Base-by-base conservation (phyloP, 148 eudicot genomes). In the Rhododendron henanense region DNA sequence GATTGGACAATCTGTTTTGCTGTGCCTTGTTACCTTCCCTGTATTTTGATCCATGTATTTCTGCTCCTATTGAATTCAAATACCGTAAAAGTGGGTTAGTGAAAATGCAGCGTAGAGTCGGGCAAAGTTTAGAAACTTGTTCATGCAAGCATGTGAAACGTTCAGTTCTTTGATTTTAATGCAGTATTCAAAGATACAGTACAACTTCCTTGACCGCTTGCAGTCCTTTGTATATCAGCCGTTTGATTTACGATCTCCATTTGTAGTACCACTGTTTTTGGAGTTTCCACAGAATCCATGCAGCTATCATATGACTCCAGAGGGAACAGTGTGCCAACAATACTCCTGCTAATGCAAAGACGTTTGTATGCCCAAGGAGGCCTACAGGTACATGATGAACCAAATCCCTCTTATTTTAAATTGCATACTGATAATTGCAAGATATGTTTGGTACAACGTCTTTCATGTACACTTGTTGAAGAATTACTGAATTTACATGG, bases 221-320 rank as follows among this genome's bases (percentile, higher is more conserved):
- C 45, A 14, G 41, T 35, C 55, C 44, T 15, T 63, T 71, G 5
- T 84, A 39, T 47, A 47, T n/a, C 51, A 45, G 5, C 71, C 7
- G 25, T 33, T 48, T 76, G 50, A 87, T 53, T 53, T 55, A 31
- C 44, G 14, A 45, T 81, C 33, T 88, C 45, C 25, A 84, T 88
- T 80, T 88, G 91, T 87, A 97, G 99, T 90, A 90, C 99, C 84
- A 94, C 99, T 53, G 98, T 97, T 81, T 97, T 97, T 91, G 99
- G 99, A 87, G 99, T 97, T 86, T 97, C 99, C 84, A 95, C 99
- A 1, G 98, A 95, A 85, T 97, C 99, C 81, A 97, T 97, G 99
- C 99, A 97, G 88, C 89, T 97, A 76, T 90, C 99, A 13, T 94
- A 84, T 88, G 99, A 97, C 87, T 65, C 90, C 23, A 93, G 98